Evolutionary conservation across 805 yeast genomes (phyloP), one percentile per base, ranked within the genome.

Genomic region (Metschnikowia hibisci): DNA sequence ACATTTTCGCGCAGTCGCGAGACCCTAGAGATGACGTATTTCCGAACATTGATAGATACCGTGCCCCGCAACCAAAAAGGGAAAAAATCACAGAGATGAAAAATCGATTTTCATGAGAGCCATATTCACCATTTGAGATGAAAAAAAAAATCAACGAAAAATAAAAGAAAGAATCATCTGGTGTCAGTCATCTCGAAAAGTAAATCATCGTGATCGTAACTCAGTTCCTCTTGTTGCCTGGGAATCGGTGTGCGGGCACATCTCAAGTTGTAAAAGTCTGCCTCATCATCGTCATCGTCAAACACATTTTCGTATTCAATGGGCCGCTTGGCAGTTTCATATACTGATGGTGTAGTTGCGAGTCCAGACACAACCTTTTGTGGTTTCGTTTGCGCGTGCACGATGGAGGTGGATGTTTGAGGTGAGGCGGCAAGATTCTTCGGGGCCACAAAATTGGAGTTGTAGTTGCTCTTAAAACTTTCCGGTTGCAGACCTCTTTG

Each of bases 281-380:
- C 18, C 9, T 49, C 50, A 22, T 78, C 82, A 30, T 74, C 78
- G 32, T 67, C 73, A 42, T 69, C 74, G 15, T 68, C 75, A 54
- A 69, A 70, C 16, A 69, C 74, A 48, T 64, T 61, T 29, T 62
- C 71, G 52, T 70, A 70, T 26, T 58, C 56, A 15, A 63, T 59
- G 3, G 54, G 51, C 34, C 49, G 40, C 39, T 59, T 55, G 16
- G 45, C 44, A n/a, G 54, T 34, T 4, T 39, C 47, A 45, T 54
- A 58, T 1, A 58, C 55, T 7, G 71, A 66, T 0, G 72, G 71
- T 1, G 65, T 60, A 1, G 73, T 66, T 4, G 71, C 59, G 14
- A 65, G 54, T 1, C 71, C 72, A 9, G 58, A 39, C 2, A 63
- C 60, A 9, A 44, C 56, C 26, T 44, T 41, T 12, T 38, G 31